Percentiles rank a stretch among this genome's conserved stretches.
These are phyloP conservation scores for Croton laevigatus DNA, from an alignment of 441 rosid species.

Conservation along the genomic window DNA sequence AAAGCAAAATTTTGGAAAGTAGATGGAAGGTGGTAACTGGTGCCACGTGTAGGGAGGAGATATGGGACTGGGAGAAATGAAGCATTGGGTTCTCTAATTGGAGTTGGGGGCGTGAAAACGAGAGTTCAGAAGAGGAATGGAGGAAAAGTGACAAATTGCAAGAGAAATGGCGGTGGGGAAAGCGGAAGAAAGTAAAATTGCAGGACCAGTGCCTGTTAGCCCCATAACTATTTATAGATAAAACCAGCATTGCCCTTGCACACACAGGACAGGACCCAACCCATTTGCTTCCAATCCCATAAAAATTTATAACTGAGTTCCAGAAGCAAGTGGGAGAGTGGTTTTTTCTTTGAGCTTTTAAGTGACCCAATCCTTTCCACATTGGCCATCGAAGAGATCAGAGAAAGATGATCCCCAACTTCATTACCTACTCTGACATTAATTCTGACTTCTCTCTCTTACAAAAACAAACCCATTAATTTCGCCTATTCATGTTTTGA, in stretches of 20 bases:
- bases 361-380: conserved; percentile 30
- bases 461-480: not conserved
- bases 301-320: not conserved
- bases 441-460: conserved; percentile 19
- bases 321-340: conserved; percentile 36
- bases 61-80: not conserved
- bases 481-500: not conserved
- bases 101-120: conserved; percentile 13
- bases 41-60: conserved; percentile 19
- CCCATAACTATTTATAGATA: conserved; percentile 37
- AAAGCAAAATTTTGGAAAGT: not conserved
- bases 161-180: conserved; percentile 44
- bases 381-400: conserved; percentile 31
- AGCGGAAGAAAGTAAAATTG: conserved; percentile 5
- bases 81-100: conserved; percentile 23
- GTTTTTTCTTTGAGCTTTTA: conserved; percentile 21
- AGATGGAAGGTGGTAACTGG: not conserved
- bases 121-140: conserved; percentile 19
- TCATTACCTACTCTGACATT: conserved; percentile 21
- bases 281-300: conserved; percentile 19
- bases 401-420: conserved; percentile 29
- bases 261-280: conserved; percentile 20
- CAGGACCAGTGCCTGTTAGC: conserved; percentile 24
- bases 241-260: conserved; percentile 11
- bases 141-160: conserved; percentile 32